Evolutionary conservation across 2,329 filamentous ascomycete species (phyloP), one percentile per base, ranked within the genome.

Genomic region (Sporothrix brunneoviolacea): DNA sequence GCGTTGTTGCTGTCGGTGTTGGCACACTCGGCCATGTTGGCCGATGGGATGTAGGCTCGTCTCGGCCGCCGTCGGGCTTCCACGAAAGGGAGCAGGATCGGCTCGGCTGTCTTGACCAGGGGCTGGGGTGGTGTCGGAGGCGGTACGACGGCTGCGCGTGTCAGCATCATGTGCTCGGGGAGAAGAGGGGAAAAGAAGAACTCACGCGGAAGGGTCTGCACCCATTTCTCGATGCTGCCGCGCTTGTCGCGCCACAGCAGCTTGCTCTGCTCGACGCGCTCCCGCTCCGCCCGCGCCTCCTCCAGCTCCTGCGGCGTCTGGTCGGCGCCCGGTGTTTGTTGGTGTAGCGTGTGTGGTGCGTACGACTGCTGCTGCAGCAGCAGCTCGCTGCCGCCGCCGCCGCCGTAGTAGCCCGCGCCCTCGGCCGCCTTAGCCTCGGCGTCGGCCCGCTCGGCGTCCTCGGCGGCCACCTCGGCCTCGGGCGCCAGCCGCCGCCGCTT

Each of bases 211-310:
- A 45, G 13, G 12, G 13, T 15, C 30, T 39, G 12, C 21, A 44
- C 22, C 53, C 53, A 55, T 12, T 13, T 9, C 16, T 40, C 38
- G 22, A 55, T 50, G 6, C 18, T 8, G 7, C 24, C 22, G 18
- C 32, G 46, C 47, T 52, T 55, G 27, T 47, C 39, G 8, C 32
- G 50, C 53, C 53, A 55, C 33, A 55, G 24, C 4, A 52, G 46
- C 43, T 35, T 41, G 43, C 37, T 50, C 53, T 55, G 37, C 16
- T 53, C 46, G 13, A 55, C 38, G 8, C 46, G 53, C 8, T 15
- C 38, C 8, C 22, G 27, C 42, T 48, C 50, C 7, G 38, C 35
- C 10, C 27, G 49, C 4, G 36, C 42, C 4, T 48, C 45, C 13
- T 46, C 45, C 15, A 18, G 46, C 4, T 42, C 50, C 22, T 21